Conservation (phyloP, 306 rosid genomes). For the Mucuna pruriens region DNA sequence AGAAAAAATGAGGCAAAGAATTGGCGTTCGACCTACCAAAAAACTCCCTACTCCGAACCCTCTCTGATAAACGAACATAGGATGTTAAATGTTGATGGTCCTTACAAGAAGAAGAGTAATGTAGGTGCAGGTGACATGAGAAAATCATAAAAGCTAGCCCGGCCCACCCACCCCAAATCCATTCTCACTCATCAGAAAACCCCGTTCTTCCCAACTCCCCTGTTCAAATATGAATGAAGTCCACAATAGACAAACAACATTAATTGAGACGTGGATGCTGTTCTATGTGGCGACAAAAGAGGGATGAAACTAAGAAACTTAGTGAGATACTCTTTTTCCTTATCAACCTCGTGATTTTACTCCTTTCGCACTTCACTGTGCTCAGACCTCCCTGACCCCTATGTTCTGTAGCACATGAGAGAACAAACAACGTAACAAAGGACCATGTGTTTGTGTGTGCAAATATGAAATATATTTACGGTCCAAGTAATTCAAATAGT, state of each 20-base stretch:
- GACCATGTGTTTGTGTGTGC: not conserved
- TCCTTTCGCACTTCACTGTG: conserved; percentile 43
- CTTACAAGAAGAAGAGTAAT: not conserved
- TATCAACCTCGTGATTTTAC: conserved; percentile 48
- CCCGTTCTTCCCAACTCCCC: conserved; percentile 16
- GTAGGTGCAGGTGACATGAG: conserved; percentile 13
- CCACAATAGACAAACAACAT: not conserved
- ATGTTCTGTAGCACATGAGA: not conserved
- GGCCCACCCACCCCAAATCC: not conserved
- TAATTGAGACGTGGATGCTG: conserved; percentile 37
- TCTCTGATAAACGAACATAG: not conserved
- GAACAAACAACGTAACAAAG: not conserved
- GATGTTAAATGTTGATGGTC: conserved; percentile 9
- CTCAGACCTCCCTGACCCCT: conserved; percentile 44
- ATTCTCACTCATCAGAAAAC: conserved; percentile 4
- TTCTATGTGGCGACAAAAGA: conserved; percentile 45
- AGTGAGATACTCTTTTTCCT: conserved; percentile 42
- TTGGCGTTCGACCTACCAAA: not conserved
- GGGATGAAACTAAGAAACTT: conserved; percentile 33
- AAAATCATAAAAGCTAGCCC: conserved; percentile 15
- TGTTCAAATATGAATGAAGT: conserved; percentile 39
- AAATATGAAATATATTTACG: not conserved
- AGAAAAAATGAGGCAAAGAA: not conserved
- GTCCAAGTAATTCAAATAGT: not conserved
- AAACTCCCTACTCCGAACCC: not conserved